phyloP scores from a whole-genome alignment of 139 green algal genomes.

The Ettlia oleoabundans region DNA sequence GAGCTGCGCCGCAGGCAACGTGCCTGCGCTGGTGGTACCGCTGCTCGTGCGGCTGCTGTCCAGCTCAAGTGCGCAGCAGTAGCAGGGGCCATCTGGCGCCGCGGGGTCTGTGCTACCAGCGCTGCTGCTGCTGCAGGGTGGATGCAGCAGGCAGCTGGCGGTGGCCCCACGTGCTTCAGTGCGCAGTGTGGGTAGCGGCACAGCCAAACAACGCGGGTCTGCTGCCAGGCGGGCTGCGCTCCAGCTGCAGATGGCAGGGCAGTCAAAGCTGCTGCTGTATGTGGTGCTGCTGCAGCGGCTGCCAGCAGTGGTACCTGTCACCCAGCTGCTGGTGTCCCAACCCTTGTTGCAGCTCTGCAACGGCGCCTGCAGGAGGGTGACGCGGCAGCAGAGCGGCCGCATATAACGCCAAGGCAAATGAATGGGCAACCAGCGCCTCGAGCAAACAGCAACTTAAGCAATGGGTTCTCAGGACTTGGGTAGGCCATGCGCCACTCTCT shows the following conservation, averaged over 20 bases:
- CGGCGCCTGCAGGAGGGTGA: not conserved
- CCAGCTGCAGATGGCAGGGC: conserved; percentile 43
- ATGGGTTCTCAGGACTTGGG: too few species aligned
- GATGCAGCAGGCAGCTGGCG: conserved; percentile 39
- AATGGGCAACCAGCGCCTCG: too few species aligned
- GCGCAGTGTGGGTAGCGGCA: not conserved
- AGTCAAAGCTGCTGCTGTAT: conserved; percentile 55
- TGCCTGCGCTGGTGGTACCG: not conserved
- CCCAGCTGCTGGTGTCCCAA: conserved; percentile 40
- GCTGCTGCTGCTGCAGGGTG: conserved; percentile 27
- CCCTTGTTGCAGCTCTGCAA: conserved; percentile 43
- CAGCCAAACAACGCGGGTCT: not conserved
- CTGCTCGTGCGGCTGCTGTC: not conserved
- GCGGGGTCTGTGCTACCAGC: conserved; percentile 1
- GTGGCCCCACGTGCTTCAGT: not conserved
- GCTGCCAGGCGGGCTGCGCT: not conserved
- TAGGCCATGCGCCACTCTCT: too few species aligned
- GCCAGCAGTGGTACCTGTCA: conserved; percentile 44
- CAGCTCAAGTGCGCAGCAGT: conserved; percentile 50
- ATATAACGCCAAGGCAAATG: too few species aligned
- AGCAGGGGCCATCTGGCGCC: conserved; percentile 48
- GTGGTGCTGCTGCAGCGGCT: conserved; percentile 35
- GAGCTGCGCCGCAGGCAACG: conserved; percentile 43
- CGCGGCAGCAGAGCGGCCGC: too few species aligned
- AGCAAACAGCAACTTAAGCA: too few species aligned